These are phyloP conservation scores for Plenodomus tracheiphilus DNA, from an alignment of 2,329 filamentous ascomycete species.

Conservation along the genomic window DNA sequence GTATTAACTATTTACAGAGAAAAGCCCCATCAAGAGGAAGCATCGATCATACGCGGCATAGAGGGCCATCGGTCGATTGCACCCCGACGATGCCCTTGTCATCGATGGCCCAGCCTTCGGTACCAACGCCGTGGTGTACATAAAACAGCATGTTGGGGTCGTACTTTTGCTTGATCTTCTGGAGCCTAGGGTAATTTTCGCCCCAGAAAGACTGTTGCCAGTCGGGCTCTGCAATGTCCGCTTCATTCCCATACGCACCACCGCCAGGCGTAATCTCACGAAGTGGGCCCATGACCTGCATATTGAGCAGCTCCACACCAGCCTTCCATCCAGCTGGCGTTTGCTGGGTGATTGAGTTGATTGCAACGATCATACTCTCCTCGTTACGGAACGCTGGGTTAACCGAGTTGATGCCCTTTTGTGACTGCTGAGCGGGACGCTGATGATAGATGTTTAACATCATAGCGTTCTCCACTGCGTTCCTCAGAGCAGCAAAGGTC, in stretches of 20 bases:
- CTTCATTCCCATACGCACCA: conserved; percentile 46
- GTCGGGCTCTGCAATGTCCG: conserved; percentile 45
- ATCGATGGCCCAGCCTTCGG: conserved; percentile 34
- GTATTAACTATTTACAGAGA: background rate
- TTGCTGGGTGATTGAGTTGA: conserved; percentile 21
- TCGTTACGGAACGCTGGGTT: conserved; percentile 37
- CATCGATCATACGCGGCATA: conserved; percentile 24
- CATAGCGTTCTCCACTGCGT: conserved; percentile 26
- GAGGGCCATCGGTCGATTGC: conserved; percentile 33
- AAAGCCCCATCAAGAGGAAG: background rate
- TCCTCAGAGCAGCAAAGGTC: conserved; percentile 28
- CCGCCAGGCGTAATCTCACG: conserved; percentile 25
- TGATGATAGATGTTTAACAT: conserved; percentile 32
- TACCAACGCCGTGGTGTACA: conserved; percentile 35
- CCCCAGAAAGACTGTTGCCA: conserved; percentile 50
- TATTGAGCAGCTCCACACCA: conserved; percentile 19
- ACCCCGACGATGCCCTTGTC: conserved; percentile 35
- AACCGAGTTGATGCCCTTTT: conserved; percentile 28
- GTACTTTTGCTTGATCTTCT: conserved; percentile 33
- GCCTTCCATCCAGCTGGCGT: conserved; percentile 29
- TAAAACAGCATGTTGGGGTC: conserved; percentile 41
- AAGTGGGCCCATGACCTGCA: conserved; percentile 28
- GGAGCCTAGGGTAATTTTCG: conserved; percentile 29
- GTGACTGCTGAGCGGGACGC: conserved; percentile 20
- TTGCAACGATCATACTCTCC: conserved; percentile 26